A percentile compares a stretch with the other conserved stretches of the same genome.
These are phyloP conservation scores for Termitomyces sp. DNA, from an alignment of 768 basidiomycete species.

Conservation along the genomic window DNA sequence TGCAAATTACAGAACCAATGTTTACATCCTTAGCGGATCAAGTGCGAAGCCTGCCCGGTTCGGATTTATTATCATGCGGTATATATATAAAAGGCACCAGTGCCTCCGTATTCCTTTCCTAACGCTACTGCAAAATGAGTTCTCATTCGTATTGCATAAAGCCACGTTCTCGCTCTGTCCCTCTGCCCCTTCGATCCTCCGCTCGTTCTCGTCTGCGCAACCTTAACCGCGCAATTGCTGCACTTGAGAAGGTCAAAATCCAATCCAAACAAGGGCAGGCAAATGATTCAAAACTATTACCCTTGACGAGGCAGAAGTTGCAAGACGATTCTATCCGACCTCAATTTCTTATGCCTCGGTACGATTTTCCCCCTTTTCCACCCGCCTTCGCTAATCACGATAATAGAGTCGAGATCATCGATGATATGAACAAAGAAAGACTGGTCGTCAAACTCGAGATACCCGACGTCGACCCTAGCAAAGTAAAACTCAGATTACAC, in stretches of 20 bases:
- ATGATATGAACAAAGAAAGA: conserved; percentile 29
- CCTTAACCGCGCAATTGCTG: background rate
- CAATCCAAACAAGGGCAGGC: background rate
- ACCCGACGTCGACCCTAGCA: conserved; percentile 35
- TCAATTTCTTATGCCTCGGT: conserved; percentile 17
- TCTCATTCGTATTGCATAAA: background rate
- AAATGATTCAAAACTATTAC: background rate
- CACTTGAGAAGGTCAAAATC: background rate
- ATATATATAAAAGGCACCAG: background rate
- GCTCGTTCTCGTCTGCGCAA: conserved; percentile 2
- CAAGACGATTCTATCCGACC: background rate
- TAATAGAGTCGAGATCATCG: conserved; percentile 36
- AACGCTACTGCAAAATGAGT: background rate
- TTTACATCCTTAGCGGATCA: too few relatives aligned
- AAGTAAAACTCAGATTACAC: conserved; percentile 29
- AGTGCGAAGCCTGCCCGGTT: too few relatives aligned
- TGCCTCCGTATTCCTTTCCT: background rate
- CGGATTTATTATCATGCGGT: too few relatives aligned
- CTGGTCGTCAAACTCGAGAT: conserved; percentile 37
- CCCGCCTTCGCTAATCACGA: background rate
- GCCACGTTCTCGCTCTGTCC: conserved; percentile 6
- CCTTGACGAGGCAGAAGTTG: background rate
- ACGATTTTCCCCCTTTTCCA: background rate
- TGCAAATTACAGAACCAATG: too few relatives aligned
- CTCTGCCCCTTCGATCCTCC: background rate